Evolutionary conservation across 2,329 filamentous ascomycete species (phyloP), one percentile per base, ranked within the genome.

Genomic region (Didymella arachidicola): DNA sequence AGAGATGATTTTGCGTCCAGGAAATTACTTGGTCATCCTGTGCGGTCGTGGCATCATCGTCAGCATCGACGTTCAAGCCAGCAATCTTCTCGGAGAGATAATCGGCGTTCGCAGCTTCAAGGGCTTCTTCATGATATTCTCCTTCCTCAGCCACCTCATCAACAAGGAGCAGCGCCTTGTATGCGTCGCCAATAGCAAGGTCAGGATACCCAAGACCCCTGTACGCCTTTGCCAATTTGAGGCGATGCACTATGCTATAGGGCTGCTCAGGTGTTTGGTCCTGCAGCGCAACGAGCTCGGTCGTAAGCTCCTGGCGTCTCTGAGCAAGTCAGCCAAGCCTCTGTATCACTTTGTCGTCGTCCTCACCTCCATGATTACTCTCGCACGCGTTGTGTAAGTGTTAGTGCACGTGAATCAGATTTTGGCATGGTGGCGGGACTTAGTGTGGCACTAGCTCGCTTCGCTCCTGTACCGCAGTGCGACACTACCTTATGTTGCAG

Each of bases 131-230:
- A 72, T 95, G 89, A 70, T 93, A 96, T 76, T 97, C 93, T 38
- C 86, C 85, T 61, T 94, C 90, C 54, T 95, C 89, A 63, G 83
- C 78, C 34, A 92, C 84, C 65, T 95, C 92, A 72, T 98, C 94
- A 16, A 90, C 85, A 45, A 99, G 81, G 4, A 97, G 85, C n/a
- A 98, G 83, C 1, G 93, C 93, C 54, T 90, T 89, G 75, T 98
- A 98, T 5, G 92, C 92, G 80, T 97, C 93, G 32, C 92, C 92
- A 11, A 89, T 89, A 5, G 93, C 93, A 38, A 99, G 85, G 75
- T 99, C 95, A 0, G 92, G 92, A 76, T 97, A 98, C 36, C 87
- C 91, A 45, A 97, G 83, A 44, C 87, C 81, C 16, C 87, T 84
- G 76, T 97, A 87, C 41, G 90, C 81, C 32, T 85, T 79, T 25